Evolutionary conservation across 768 basidiomycete genomes (phyloP).

Genomic region (Gloeophyllum trabeum): DNA sequence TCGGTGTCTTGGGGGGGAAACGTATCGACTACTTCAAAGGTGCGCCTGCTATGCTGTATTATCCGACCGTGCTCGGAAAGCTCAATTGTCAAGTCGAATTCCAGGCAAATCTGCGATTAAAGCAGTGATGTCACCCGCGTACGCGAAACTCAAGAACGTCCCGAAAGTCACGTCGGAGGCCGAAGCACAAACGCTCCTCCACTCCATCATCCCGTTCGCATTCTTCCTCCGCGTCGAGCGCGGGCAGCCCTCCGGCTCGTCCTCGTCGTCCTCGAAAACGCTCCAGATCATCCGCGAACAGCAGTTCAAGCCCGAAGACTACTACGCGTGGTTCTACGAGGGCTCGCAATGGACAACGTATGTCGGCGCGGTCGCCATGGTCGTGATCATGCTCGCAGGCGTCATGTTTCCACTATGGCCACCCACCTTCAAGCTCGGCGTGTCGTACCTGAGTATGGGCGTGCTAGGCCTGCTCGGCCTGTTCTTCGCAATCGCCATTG

Average conservation of each 20-base stretch:
- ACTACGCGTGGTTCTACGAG: slow-evolving; percentile 97
- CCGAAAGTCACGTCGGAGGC: slow-evolving; percentile 64
- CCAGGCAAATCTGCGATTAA: slow-evolving; percentile 90
- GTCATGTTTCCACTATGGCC: slow-evolving; percentile 99
- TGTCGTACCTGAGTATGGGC: slow-evolving; percentile 88
- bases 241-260: slow-evolving; percentile 47
- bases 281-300: slow-evolving; percentile 78
- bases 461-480: slow-evolving; percentile 82
- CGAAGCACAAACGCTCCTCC: slow-evolving; percentile 61
- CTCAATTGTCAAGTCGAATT: slow-evolving; percentile 1
- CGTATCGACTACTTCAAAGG: slow-evolving; percentile 98
- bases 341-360: slow-evolving; percentile 91
- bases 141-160: slow-evolving; percentile 73
- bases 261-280: slow-evolving; percentile 66
- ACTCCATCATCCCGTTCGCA: slow-evolving; percentile 65
- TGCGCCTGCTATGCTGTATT: slow-evolving; percentile 19
- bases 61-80: background rate
- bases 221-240: slow-evolving; percentile 92
- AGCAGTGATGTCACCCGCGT: slow-evolving; percentile 87
- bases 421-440: slow-evolving; percentile 80
- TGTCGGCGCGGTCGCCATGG: slow-evolving; percentile 84
- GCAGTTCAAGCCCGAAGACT: slow-evolving; percentile 64
- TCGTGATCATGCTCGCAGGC: slow-evolving; percentile 85
- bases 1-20: slow-evolving; percentile 89
- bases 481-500: slow-evolving; percentile 84